phyloP scores from a whole-genome alignment of 1,284 basidiomycete species.

The Trichosporon sp. region DNA sequence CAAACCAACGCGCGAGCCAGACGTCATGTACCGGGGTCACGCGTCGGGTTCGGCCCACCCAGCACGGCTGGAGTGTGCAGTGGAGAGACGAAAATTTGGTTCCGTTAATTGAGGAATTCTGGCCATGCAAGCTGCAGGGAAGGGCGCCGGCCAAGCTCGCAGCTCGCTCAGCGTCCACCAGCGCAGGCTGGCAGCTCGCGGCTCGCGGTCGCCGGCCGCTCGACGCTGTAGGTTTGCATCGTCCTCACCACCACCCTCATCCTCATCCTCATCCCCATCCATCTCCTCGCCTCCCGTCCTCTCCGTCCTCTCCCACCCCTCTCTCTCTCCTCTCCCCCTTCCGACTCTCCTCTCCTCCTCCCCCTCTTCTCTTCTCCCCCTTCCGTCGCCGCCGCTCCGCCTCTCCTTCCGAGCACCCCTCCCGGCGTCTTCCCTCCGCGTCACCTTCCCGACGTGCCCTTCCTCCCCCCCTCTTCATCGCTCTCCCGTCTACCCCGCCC shows the following conservation, averaged over 20 bases:
- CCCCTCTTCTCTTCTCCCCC: conserved; percentile 8
- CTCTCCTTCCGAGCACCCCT: conserved; percentile 17
- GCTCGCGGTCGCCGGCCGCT: background rate
- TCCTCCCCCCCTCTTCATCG: conserved; percentile 15
- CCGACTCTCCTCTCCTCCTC: conserved; percentile 15
- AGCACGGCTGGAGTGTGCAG: background rate
- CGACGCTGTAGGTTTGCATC: background rate
- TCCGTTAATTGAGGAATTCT: background rate
- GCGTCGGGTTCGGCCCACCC: background rate
- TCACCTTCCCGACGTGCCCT: conserved; percentile 11
- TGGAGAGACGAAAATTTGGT: background rate
- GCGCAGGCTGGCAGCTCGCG: background rate
- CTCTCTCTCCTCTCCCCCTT: conserved; percentile 22
- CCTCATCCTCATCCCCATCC: conserved; percentile 14
- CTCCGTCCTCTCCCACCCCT: conserved; percentile 13
- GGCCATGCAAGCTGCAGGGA: too few species aligned
- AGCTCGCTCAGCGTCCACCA: background rate
- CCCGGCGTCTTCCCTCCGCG: background rate
- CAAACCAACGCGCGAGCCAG: background rate
- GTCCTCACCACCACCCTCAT: conserved; percentile 11
- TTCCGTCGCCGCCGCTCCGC: conserved; percentile 14
- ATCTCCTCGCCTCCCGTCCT: conserved; percentile 10
- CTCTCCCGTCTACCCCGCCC: conserved; percentile 17
- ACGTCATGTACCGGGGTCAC: background rate
- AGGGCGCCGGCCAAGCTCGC: background rate